Conservation (phyloP, 176 grass and related monocot genomes). For the Microstegium vimineum region DNA sequence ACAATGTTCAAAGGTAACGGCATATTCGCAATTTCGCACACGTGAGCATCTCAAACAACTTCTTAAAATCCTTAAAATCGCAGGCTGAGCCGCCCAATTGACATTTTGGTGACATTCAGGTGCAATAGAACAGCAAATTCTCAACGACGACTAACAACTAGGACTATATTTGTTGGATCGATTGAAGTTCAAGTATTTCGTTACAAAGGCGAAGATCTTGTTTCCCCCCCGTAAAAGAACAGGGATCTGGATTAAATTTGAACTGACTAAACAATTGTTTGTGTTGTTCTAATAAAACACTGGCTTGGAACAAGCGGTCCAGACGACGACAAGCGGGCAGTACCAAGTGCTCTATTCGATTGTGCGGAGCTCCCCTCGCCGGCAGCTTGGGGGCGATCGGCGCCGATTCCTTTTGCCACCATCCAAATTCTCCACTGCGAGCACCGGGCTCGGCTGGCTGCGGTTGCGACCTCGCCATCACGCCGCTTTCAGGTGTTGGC, state of each 20-base stretch:
- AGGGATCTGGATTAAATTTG: not conserved
- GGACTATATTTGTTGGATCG: not conserved
- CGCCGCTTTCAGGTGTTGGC: constrained; percentile 14
- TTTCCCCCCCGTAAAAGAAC: not conserved
- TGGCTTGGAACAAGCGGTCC: not conserved
- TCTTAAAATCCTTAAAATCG: no score
- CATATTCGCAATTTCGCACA: not conserved
- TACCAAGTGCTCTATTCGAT: not conserved
- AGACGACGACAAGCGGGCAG: not conserved
- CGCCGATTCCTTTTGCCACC: constrained; percentile 2
- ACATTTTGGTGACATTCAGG: not conserved
- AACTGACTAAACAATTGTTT: no score
- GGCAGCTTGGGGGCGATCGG: not conserved
- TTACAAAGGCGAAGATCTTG: not conserved
- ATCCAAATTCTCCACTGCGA: not conserved
- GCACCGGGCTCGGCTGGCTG: not conserved
- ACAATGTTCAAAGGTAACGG: not conserved
- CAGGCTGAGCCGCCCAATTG: not conserved
- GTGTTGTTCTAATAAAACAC: not conserved
- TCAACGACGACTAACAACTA: not conserved
- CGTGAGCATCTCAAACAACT: no score
- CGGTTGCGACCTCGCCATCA: constrained; percentile 35
- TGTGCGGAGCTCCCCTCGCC: not conserved
- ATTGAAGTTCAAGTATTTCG: not conserved
- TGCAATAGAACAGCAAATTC: not conserved